Base-by-base conservation (phyloP, 805 yeast genomes). In the Jamesozyma piceae region DNA sequence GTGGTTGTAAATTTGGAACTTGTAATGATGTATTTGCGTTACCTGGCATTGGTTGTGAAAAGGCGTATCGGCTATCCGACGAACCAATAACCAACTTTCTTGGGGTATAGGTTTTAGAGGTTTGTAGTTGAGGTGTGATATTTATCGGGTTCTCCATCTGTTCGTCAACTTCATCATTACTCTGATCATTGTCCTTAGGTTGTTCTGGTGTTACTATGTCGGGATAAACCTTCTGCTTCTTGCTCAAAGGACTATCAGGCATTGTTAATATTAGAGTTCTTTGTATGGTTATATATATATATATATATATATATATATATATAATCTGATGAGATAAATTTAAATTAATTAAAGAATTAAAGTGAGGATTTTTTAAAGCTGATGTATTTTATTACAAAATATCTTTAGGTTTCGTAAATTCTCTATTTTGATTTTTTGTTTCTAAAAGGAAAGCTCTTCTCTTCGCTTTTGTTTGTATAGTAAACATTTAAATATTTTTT, bases 1-100 rank as follows among this genome's bases (percentile, higher is more conserved):
- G 65, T 2, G 68, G 66, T 24, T 60, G 62, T 27, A 57, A 46
- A 30, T 44, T 46, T 13, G 62, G 61, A 1, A 51, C 55, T 34
- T 56, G 58, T 17, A 53, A 42, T 6, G 61, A 47, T 6, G 56
- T 45, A 5, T 18, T 35, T 5, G 41, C 11, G 15, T n/a, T 26
- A 9, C 59, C 45, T 20, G 49, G 37, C 11, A 49, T 47, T 1
- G 62, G 49, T 29, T 62, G 66, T 11, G 52, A 51, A 17, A 45
- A 36, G 34, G 55, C 53, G 43, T 48, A 52, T 28, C 49, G 38
- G 27, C 49, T 41, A 6, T 57, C 60, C 6, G 48, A 41, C 9
- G 57, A 48, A 1, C 52, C 56, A 8, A 56, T 19, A 1, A 56
- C 55, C 28, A 58, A 37, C 36, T 60, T 61, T 34, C 58, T 49